Evolutionary conservation across 2,329 filamentous ascomycete species (phyloP), one percentile per base, ranked within the genome.

Genomic region (Beauveria rudraprayagi): DNA sequence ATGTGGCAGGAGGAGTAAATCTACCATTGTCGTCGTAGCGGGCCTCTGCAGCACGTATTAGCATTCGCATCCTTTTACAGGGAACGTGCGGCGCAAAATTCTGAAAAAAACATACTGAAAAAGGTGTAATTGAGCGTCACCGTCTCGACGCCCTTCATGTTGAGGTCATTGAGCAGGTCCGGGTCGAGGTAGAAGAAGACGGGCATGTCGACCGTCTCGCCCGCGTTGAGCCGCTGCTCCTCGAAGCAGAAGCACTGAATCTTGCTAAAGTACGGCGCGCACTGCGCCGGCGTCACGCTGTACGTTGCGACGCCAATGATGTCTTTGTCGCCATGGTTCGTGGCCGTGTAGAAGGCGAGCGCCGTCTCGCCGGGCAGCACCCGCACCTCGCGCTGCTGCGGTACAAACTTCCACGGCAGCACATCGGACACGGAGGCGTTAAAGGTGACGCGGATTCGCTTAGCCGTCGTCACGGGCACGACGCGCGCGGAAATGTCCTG

Each of bases 201-300:
- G 0, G 94, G 95, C 95, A 99, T 99, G 74, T 99, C 94, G 59
- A 99, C 94, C 50, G 92, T 94, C 81, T 99, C 95, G 50, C 93
- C 92, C 6, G 92, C 92, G 71, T 94, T 93, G 66, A 99, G 76
- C 64, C 95, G 83, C 81, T 99, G 94, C 76, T 92, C 93, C 78
- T 99, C 94, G 70, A 99, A 99, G 75, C 94, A 99, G 76, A 99
- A 99, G 72, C 94, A 99, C 76, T 99, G 94, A 51, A 99, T 99
- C 83, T 99, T 99, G 83, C 90, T 95, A 72, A 99, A 99, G 74
- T 99, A 99, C 1, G 91, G 92, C 48, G 94, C 93, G 50, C 96
- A 92, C 76, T 99, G 94, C 3, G 86, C 94, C 0, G 94, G 94
- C 3, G 93, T 97, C 34, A 99, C 95, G 70, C 91, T 96, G 76